These are phyloP conservation scores for Tricholoma bakamatsutake DNA, from an alignment of 768 basidiomycete species.

Conservation along the genomic window DNA sequence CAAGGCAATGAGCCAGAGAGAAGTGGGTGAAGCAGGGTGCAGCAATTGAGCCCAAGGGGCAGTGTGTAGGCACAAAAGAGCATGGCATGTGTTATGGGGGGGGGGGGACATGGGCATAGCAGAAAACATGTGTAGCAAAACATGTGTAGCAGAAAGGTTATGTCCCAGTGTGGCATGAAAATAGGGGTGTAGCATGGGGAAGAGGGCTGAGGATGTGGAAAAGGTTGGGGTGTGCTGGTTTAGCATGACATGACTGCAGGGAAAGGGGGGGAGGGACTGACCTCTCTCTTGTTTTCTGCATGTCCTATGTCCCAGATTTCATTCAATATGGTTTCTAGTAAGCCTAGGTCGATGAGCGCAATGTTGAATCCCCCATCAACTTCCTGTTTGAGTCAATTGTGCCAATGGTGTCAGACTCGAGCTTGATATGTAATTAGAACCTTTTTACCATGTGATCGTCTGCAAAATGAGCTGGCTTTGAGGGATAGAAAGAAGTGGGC, in stretches of 20 bases:
- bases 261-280: neutral
- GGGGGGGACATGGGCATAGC: neutral
- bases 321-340: neutral
- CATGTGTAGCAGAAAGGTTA: too few species aligned
- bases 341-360: constrained; percentile 1
- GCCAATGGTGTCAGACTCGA: constrained; percentile 8
- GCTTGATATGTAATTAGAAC: constrained; percentile 9
- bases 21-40: neutral
- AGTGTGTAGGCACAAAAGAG: neutral
- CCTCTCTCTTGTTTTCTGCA: neutral
- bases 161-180: neutral
- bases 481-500: constrained; percentile 8
- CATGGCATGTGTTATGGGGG: neutral
- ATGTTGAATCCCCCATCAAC: constrained; percentile 3
- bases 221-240: neutral
- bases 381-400: neutral
- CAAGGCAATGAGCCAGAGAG: neutral
- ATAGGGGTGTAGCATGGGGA: neutral
- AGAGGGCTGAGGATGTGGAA: neutral
- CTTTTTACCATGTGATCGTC: constrained; percentile 1
- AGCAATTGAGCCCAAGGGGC: neutral
- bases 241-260: neutral
- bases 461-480: constrained; percentile 4
- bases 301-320: neutral
- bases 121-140: too few species aligned